Evolutionary conservation across 768 basidiomycete genomes (phyloP).

Genomic region (Chalciporus chontae): DNA sequence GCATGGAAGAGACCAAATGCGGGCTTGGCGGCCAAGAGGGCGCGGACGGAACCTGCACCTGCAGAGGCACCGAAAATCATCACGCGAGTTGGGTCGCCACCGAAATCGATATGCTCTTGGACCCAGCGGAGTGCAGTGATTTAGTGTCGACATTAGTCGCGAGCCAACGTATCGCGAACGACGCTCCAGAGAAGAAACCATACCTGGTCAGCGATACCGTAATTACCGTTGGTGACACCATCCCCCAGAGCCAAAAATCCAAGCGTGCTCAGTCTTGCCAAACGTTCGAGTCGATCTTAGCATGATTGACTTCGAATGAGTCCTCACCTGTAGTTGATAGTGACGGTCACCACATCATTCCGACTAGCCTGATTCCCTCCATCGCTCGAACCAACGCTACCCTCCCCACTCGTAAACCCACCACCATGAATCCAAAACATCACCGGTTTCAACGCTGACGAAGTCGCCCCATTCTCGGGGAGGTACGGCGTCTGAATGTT

Average conservation of each 20-base stretch:
- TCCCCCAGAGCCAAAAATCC: slow-evolving; percentile 8
- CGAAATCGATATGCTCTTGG: slow-evolving; percentile 52
- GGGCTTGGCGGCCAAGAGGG: slow-evolving; percentile 33
- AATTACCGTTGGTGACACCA: slow-evolving; percentile 10
- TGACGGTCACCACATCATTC: no score
- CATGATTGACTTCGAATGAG: no score
- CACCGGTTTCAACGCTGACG: no score
- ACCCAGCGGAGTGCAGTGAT: slow-evolving; percentile 41
- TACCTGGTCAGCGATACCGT: slow-evolving; percentile 11
- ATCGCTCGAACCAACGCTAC: no score
- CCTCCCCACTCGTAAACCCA: no score
- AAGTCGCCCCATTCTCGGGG: no score
- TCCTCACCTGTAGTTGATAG: no score
- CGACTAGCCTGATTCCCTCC: no score
- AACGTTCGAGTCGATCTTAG: no score
- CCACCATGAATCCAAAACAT: no score
- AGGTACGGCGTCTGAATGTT: slow-evolving; percentile 45
- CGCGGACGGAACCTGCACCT: slow-evolving; percentile 45
- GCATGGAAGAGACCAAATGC: slow-evolving; percentile 39
- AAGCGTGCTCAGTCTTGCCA: slow-evolving; percentile 6
- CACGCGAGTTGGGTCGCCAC: slow-evolving; percentile 50
- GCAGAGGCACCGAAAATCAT: slow-evolving; percentile 56
- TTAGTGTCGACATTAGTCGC: neutral
- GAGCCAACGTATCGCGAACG: no score
- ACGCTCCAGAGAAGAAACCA: neutral